These are phyloP conservation scores for Curvularia hawaiiensis DNA, from an alignment of 2,329 filamentous ascomycete species.

Conservation along the genomic window DNA sequence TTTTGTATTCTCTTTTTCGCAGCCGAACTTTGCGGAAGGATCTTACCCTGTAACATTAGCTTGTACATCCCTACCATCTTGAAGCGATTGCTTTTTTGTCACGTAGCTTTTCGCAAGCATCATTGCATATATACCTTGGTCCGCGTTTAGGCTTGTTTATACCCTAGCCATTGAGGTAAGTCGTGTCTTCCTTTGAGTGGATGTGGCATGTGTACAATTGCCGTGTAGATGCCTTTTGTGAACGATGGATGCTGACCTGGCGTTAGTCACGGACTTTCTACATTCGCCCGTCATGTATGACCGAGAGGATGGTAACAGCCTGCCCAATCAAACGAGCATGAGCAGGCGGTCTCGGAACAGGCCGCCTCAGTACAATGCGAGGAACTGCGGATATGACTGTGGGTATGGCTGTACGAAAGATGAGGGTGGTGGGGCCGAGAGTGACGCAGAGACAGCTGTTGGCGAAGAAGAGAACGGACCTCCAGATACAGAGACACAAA, in stretches of 20 bases:
- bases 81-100: not conserved
- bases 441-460: constrained; percentile 5
- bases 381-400: constrained; percentile 32
- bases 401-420: constrained; percentile 27
- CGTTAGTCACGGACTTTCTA: not conserved
- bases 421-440: constrained; percentile 20
- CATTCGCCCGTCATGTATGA: constrained; percentile 4
- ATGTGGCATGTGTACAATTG: not conserved
- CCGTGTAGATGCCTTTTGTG: not conserved
- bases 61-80: constrained; percentile 6
- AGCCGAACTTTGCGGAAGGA: not conserved
- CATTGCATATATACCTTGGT: not conserved
- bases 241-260: not conserved
- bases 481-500: not conserved
- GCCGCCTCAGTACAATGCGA: constrained; percentile 30
- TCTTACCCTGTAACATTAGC: constrained; percentile 6
- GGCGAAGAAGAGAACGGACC: constrained; percentile 3
- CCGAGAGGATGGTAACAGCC: not conserved
- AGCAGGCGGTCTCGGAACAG: not conserved
- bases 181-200: not conserved
- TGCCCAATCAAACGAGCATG: not conserved
- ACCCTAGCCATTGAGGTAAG: not conserved
- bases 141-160: not conserved
- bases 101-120: not conserved
- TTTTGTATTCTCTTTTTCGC: not conserved